Base-by-base conservation (phyloP, 306 rosid species). In the Gastrolobium villosum region DNA sequence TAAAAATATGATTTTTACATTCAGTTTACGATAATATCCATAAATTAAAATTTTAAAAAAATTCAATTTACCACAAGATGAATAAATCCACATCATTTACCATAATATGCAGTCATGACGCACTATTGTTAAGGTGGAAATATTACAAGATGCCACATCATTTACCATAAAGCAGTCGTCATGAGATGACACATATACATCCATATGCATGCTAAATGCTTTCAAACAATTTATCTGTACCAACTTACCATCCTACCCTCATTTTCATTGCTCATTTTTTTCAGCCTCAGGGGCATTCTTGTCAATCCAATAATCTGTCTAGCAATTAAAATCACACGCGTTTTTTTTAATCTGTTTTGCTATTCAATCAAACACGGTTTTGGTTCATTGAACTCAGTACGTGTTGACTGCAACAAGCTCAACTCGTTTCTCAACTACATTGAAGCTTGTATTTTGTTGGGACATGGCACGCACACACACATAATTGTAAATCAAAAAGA, bases 311-410 rank as follows among this genome's bases (percentile, higher is more conserved):
- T 20, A n/a, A 39, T 28, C 32, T 13, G 6, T 0, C 5, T 6
- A 4, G 28, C 39, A 65, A 48, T 14, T 45, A 48, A 70, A 49
- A 59, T 11, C 15, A 60, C 11, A 72, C 32, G 39, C 45, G 46
- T 20, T 20, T 20, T 20, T 20, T 20, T 20, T 20, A 20, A 79
- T 72, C 78, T 63, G 43, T 32, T 5, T 10, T 30, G 26, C 4
- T 34, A 46, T 80, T 80, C 82, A 70, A 84, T 45, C 50, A 48
- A 48, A 77, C 74, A 60, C 41, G 49, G 44, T 49, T 82, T 55
- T 41, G 37, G 48, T 79, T 59, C 76, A 81, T 41, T 50, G 30
- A 72, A 61, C 5, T 73, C 45, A 15, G 10, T 11, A 9, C 8
- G 60, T 26, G 40, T 59, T 66, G 72, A 48, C 64, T n/a, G n/a